These are phyloP conservation scores for Pleurotus citrinopileatus DNA, from an alignment of 768 basidiomycete genomes.

Conservation along the genomic window DNA sequence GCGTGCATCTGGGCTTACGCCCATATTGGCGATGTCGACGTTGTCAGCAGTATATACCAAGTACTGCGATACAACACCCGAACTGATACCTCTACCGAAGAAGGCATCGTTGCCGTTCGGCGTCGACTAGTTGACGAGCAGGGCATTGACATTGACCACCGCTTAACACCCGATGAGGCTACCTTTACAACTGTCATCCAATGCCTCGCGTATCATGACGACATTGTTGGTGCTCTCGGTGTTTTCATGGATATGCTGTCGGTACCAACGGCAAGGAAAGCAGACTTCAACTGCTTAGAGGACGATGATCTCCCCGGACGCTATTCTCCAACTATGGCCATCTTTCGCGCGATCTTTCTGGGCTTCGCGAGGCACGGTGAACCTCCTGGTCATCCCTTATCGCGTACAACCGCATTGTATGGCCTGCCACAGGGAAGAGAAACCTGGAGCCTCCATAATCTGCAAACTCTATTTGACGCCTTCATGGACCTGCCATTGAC, in stretches of 20 bases:
- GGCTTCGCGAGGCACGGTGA: constrained; percentile 67
- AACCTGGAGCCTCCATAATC: constrained; percentile 58
- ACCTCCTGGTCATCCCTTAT: constrained; percentile 12
- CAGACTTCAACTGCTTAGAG: constrained; percentile 24
- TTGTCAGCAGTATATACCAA: constrained; percentile 62
- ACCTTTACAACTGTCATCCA: constrained; percentile 75
- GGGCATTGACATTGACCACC: constrained; percentile 38
- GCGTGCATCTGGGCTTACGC: constrained; percentile 70
- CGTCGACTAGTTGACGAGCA: constrained; percentile 40
- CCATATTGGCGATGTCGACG: constrained; percentile 45
- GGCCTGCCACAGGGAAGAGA: constrained; percentile 11
- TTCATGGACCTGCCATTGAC: constrained; percentile 57
- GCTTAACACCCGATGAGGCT: constrained; percentile 54
- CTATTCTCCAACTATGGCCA: constrained; percentile 43
- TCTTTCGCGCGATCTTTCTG: constrained; percentile 72
- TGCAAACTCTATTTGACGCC: constrained; percentile 53
- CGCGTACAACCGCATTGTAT: too few relatives aligned
- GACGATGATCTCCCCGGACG: constrained; percentile 23
- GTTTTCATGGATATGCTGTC: constrained; percentile 70
- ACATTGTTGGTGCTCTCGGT: constrained; percentile 51
- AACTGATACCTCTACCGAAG: constrained; percentile 29
- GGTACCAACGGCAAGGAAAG: constrained; percentile 35
- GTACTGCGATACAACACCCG: constrained; percentile 53
- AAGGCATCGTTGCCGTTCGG: constrained; percentile 31
- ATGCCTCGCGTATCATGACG: constrained; percentile 65